phyloP scores from a whole-genome alignment of 2,329 filamentous ascomycete species.

The Helotiales sp. region DNA sequence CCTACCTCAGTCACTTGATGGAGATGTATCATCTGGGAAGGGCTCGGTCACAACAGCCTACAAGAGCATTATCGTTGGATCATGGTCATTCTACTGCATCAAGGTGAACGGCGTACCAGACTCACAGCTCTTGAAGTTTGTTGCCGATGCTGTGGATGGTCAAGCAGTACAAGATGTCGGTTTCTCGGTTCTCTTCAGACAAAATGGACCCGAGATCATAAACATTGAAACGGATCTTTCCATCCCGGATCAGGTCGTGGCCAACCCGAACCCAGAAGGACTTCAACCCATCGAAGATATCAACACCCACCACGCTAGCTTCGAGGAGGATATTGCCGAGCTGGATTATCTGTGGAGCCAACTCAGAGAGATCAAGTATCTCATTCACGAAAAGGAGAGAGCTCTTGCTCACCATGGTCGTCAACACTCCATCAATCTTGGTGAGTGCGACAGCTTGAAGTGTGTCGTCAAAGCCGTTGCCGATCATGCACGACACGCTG shows the following conservation, averaged over 20 bases:
- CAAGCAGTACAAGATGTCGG: constrained; percentile 39
- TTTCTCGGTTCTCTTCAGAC: constrained; percentile 48
- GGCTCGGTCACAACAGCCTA: constrained; percentile 43
- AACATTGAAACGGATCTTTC: constrained; percentile 43
- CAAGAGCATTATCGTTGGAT: constrained; percentile 42
- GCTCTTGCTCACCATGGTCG: constrained; percentile 29
- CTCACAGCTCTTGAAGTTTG: constrained; percentile 47
- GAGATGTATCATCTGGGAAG: constrained; percentile 37
- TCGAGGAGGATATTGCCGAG: constrained; percentile 46
- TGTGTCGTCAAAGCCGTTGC: constrained; percentile 45
- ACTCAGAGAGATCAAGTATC: constrained; percentile 42
- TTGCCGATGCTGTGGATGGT: constrained; percentile 44
- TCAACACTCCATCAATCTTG: constrained; percentile 31
- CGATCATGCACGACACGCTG: constrained; percentile 40
- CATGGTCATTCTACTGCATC: constrained; percentile 50
- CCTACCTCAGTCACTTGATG: constrained; percentile 39
- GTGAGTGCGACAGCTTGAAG: constrained; percentile 43
- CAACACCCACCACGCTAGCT: constrained; percentile 25
- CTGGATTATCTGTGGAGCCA: constrained; percentile 45
- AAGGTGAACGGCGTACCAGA: constrained; percentile 40
- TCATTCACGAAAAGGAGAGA: constrained; percentile 44
- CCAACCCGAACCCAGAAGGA: constrained; percentile 22
- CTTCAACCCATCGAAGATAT: constrained; percentile 16
- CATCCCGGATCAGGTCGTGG: constrained; percentile 30
- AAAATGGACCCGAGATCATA: constrained; percentile 42